phyloP scores from a whole-genome alignment of 495 filamentous ascomycete genomes.

The Aspergillus ostianus region DNA sequence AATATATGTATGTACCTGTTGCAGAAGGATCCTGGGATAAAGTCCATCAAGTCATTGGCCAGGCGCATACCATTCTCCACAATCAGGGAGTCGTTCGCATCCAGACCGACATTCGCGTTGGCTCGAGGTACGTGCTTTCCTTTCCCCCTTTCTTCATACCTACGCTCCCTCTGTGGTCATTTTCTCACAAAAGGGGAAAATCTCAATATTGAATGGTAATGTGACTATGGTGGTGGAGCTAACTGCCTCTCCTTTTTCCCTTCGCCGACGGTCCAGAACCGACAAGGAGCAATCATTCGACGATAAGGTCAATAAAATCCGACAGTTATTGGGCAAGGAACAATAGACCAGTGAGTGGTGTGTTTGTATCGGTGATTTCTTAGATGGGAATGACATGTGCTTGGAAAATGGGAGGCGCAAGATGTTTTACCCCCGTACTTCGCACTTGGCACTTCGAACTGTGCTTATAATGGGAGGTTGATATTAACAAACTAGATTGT shows the following conservation, averaged over 20 bases:
- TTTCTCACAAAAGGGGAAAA: too few species aligned
- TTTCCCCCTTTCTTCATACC: neutral
- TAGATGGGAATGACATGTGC: neutral
- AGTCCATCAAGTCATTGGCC: constrained; percentile 84
- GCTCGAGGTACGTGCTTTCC: constrained; percentile 61
- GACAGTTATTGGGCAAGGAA: constrained; percentile 52
- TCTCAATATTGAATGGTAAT: too few species aligned
- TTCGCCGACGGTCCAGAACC: constrained; percentile 41
- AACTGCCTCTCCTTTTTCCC: constrained; percentile 6
- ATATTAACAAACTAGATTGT: neutral
- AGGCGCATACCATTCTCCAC: constrained; percentile 84
- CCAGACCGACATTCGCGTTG: constrained; percentile 85
- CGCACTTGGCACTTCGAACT: too few species aligned
- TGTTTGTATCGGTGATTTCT: neutral
- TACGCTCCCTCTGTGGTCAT: too few species aligned
- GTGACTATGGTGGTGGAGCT: constrained; percentile 2
- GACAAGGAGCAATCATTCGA: constrained; percentile 66
- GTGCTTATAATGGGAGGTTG: neutral
- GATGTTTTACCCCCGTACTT: neutral
- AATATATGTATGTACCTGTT: neutral
- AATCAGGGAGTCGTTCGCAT: constrained; percentile 76
- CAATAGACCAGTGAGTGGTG: constrained; percentile 7
- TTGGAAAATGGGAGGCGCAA: neutral
- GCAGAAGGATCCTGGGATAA: constrained; percentile 89
- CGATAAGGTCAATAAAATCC: constrained; percentile 67